These are phyloP conservation scores for Parietichytrium sp. DNA, from an alignment of 108 stramenopile species.

Conservation along the genomic window DNA sequence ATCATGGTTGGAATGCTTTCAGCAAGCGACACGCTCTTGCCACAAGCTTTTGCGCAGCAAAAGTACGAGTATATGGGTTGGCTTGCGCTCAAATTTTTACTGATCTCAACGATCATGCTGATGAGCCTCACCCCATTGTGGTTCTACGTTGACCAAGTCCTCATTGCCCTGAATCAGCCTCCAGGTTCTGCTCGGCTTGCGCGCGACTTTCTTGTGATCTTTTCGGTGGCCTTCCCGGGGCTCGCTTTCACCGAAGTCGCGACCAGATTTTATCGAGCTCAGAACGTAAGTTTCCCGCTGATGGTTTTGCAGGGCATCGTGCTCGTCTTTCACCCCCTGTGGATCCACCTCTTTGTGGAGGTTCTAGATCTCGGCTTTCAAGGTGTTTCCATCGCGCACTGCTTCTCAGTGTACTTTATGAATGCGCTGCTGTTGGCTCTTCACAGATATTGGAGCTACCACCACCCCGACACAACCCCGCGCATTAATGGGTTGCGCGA, in stretches of 20 bases:
- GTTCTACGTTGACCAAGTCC: not conserved
- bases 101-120: not conserved
- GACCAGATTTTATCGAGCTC: slow-evolving; percentile 6
- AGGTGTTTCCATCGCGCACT: slow-evolving; percentile 1
- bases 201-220: not conserved
- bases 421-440: not conserved
- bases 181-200: not conserved
- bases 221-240: not conserved
- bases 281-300: not conserved
- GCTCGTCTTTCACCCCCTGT: not conserved
- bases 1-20: not conserved
- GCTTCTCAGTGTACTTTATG: not conserved
- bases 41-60: slow-evolving; percentile 6
- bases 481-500: not conserved
- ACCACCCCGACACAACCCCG: slow-evolving; percentile 11
- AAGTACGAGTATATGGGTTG: not conserved
- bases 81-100: not conserved
- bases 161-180: not conserved
- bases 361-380: not conserved
- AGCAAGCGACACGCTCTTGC: not conserved
- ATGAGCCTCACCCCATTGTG: not conserved
- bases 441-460: not conserved
- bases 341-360: slow-evolving; percentile 11
- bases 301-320: not conserved
- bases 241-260: not conserved